phyloP scores from a whole-genome alignment of 495 filamentous ascomycete species.

The Saxispiralis lemnorum region DNA sequence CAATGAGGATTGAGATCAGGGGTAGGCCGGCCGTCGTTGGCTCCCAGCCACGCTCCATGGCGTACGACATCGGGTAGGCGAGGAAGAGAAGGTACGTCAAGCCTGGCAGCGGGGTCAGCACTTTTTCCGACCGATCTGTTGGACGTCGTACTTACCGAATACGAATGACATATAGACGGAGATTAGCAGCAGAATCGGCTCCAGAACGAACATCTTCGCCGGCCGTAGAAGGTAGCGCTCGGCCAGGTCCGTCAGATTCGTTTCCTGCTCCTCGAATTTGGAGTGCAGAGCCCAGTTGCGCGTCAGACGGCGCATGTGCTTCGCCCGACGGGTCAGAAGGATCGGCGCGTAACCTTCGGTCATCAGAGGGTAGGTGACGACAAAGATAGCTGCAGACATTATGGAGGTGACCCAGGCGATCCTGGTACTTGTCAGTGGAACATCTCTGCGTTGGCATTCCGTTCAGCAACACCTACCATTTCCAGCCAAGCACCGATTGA shows the following conservation, averaged over 20 bases:
- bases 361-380: constrained; percentile 27
- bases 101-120: constrained; percentile 2
- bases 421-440: neutral
- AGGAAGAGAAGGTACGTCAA: constrained; percentile 23
- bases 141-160: constrained; percentile 14
- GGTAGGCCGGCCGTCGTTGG: constrained; percentile 20
- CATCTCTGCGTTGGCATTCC: neutral
- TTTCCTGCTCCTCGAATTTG: constrained; percentile 36
- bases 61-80: constrained; percentile 22
- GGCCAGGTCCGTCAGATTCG: constrained; percentile 21
- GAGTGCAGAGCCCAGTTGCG: constrained; percentile 43
- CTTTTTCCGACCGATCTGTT: neutral
- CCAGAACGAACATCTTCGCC: constrained; percentile 38
- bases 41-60: constrained; percentile 19
- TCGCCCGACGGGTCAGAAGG: constrained; percentile 37
- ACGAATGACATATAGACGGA: constrained; percentile 27
- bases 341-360: constrained; percentile 43
- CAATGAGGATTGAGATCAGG: constrained; percentile 15
- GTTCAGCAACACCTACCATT: constrained; percentile 23
- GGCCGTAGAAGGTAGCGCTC: constrained; percentile 41
- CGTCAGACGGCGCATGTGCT: constrained; percentile 38
- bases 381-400: constrained; percentile 16
- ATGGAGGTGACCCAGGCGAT: constrained; percentile 5
- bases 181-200: constrained; percentile 41
- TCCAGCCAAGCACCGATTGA: constrained; percentile 32